phyloP scores from a whole-genome alignment of 495 filamentous ascomycete species.

The Hypoxylon intermedium region DNA sequence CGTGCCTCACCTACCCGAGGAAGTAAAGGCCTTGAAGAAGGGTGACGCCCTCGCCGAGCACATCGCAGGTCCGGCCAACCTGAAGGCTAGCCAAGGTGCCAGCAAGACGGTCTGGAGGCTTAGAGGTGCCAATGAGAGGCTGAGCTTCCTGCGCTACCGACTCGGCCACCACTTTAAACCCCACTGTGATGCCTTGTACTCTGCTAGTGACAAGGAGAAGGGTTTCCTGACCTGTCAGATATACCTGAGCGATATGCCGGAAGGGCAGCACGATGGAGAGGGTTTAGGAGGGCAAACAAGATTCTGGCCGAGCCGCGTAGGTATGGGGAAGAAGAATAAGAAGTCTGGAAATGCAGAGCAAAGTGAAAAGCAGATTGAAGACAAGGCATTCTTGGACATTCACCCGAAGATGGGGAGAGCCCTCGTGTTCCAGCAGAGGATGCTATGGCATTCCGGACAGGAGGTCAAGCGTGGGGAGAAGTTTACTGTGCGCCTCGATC shows the following conservation, averaged over 20 bases:
- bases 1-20: constrained; percentile 66
- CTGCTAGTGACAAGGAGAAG: constrained; percentile 59
- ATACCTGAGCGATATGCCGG: constrained; percentile 64
- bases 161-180: constrained; percentile 77
- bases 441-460: constrained; percentile 75
- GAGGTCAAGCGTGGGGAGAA: constrained; percentile 76
- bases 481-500: constrained; percentile 77
- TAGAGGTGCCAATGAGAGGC: constrained; percentile 72
- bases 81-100: constrained; percentile 41
- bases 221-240: constrained; percentile 70
- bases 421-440: constrained; percentile 77
- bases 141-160: constrained; percentile 81
- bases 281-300: constrained; percentile 51
- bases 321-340: constrained; percentile 26
- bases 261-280: constrained; percentile 51
- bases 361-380: constrained; percentile 55
- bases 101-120: constrained; percentile 56
- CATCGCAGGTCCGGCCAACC: constrained; percentile 37
- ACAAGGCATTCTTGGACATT: constrained; percentile 74
- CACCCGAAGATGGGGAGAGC: constrained; percentile 74
- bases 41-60: constrained; percentile 62
- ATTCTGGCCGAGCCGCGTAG: constrained; percentile 52
- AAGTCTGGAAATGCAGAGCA: constrained; percentile 36
- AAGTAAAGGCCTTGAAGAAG: constrained; percentile 50
- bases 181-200: constrained; percentile 77